Conservation (phyloP, 768 basidiomycete genomes). For the Tulasnella sp. region DNA sequence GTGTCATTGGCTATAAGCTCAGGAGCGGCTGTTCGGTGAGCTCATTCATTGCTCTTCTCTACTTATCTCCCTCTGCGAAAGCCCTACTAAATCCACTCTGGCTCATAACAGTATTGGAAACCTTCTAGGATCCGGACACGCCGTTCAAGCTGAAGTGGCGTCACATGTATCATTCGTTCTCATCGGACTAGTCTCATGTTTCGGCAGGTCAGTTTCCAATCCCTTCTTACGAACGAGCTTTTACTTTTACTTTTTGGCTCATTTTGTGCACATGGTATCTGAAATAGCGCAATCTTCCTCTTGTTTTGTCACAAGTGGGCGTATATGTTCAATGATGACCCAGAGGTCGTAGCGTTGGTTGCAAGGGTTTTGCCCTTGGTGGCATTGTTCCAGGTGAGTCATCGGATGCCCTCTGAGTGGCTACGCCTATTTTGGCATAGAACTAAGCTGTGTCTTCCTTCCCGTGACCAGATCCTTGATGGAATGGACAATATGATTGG, state of each 20-base stretch:
- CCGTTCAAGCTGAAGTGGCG: constrained; percentile 58
- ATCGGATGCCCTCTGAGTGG: not conserved
- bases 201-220: constrained; percentile 44
- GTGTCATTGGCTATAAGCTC: constrained; percentile 40
- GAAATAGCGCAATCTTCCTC: constrained; percentile 42
- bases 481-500: constrained; percentile 54
- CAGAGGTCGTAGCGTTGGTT: constrained; percentile 48
- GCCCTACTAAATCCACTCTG: not conserved
- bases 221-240: no score
- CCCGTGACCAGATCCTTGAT: constrained; percentile 60
- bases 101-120: constrained; percentile 64
- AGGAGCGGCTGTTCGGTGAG: constrained; percentile 72
- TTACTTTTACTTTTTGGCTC: not conserved
- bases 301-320: constrained; percentile 58
- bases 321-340: constrained; percentile 60
- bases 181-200: constrained; percentile 49
- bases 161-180: constrained; percentile 55
- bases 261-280: no score
- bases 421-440: no score
- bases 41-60: not conserved
- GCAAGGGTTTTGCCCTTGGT: constrained; percentile 66
- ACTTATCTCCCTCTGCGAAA: no score
- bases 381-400: constrained; percentile 33
- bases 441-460: not conserved
- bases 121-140: constrained; percentile 70